phyloP scores from a whole-genome alignment of 2,329 filamentous ascomycete species.

The Fusarium acutatum region DNA sequence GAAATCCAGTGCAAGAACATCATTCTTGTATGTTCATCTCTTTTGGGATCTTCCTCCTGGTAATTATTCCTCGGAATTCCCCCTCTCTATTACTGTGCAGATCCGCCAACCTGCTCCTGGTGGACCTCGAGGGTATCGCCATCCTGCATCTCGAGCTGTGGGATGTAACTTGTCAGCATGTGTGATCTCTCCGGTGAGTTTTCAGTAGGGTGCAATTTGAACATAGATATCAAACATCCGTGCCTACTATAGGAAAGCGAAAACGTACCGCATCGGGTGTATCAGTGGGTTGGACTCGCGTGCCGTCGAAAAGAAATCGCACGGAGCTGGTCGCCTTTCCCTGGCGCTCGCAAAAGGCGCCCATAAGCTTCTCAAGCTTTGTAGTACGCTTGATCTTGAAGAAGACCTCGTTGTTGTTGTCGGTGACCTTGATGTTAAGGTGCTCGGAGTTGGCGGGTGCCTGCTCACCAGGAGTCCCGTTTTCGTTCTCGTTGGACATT shows the following conservation, averaged over 20 bases:
- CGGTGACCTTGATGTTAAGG: constrained; percentile 98
- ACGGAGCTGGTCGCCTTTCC: constrained; percentile 87
- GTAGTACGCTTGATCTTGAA: constrained; percentile 99
- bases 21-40: constrained; percentile 10
- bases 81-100: constrained; percentile 20
- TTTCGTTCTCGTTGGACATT: constrained; percentile 59
- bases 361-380: constrained; percentile 97
- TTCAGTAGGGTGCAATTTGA: background rate
- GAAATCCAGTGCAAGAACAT: constrained; percentile 27
- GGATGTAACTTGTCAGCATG: constrained; percentile 13
- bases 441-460: constrained; percentile 73
- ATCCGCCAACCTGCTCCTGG: constrained; percentile 95
- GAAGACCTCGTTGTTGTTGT: constrained; percentile 99
- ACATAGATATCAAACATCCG: background rate
- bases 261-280: constrained; percentile 87
- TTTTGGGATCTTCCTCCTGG: background rate
- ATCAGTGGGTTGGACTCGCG: constrained; percentile 86
- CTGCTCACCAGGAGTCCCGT: constrained; percentile 59
- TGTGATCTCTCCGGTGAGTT: background rate
- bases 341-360: constrained; percentile 95
- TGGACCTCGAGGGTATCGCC: constrained; percentile 97
- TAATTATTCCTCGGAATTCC: background rate
- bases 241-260: background rate
- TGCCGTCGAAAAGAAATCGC: constrained; percentile 95
- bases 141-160: constrained; percentile 93